Evolutionary conservation across 2,329 filamentous ascomycete species (phyloP).

Genomic region (Davidsoniella eucalypti): DNA sequence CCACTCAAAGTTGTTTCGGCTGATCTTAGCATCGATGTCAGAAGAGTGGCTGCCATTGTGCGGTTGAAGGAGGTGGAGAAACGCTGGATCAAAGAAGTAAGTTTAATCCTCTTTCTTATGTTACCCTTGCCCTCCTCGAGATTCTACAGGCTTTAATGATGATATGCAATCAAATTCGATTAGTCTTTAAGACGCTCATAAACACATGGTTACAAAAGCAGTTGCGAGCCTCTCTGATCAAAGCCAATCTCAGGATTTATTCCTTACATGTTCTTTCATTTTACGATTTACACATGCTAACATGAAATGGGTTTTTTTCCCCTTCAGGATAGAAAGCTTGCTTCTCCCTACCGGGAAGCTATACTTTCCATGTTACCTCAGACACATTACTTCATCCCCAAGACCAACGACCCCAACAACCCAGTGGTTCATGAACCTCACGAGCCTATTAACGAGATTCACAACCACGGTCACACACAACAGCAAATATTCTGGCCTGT

Average conservation of each 20-base stretch:
- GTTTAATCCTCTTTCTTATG: constrained; percentile 19
- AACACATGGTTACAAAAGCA: constrained; percentile 70
- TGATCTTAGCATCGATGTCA: constrained; percentile 62
- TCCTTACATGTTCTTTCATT: background rate
- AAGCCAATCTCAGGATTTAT: constrained; percentile 10
- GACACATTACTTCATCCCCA: constrained; percentile 30
- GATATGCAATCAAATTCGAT: constrained; percentile 66
- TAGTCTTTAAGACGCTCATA: constrained; percentile 91
- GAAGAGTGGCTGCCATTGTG: constrained; percentile 71
- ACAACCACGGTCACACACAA: constrained; percentile 43
- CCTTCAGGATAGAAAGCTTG: constrained; percentile 56
- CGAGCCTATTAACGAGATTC: constrained; percentile 48
- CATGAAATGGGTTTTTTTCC: background rate
- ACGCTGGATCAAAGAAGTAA: constrained; percentile 58
- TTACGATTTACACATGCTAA: constrained; percentile 15
- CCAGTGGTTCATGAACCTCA: constrained; percentile 21
- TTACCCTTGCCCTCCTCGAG: background rate
- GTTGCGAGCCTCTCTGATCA: constrained; percentile 60
- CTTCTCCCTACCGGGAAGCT: constrained; percentile 58
- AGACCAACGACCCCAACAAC: background rate
- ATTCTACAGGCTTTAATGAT: constrained; percentile 27
- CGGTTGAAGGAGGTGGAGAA: constrained; percentile 76
- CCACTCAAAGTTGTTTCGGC: constrained; percentile 63
- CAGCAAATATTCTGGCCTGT: constrained; percentile 50
- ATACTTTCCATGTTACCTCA: constrained; percentile 66